Percentiles rank a stretch among this genome's conserved stretches.
These are phyloP conservation scores for Termitomyces heimii DNA, from an alignment of 768 basidiomycete genomes.

Conservation along the genomic window DNA sequence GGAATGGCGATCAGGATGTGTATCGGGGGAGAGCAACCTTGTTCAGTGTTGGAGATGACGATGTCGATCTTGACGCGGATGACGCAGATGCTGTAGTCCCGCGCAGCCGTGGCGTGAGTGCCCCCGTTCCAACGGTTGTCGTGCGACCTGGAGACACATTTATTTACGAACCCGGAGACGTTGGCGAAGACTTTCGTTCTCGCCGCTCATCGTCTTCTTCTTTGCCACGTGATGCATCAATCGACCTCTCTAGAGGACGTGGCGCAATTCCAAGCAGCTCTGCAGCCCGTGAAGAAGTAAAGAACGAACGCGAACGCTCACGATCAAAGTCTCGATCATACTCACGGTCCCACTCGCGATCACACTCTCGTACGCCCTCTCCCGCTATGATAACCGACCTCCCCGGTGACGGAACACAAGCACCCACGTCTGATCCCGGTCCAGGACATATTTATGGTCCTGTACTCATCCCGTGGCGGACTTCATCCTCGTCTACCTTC, in stretches of 20 bases:
- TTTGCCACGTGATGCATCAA: background rate
- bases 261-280: slow-evolving; percentile 4
- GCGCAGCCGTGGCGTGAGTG: slow-evolving; percentile 11
- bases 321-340: slow-evolving; percentile 23
- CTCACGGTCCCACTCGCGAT: slow-evolving; percentile 30
- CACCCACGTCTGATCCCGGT: slow-evolving; percentile 4
- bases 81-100: slow-evolving; percentile 9
- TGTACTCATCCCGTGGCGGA: slow-evolving; percentile 5
- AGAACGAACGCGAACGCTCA: slow-evolving; percentile 8
- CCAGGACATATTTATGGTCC: slow-evolving; percentile 17
- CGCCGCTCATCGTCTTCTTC: slow-evolving; percentile 15
- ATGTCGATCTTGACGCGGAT: slow-evolving; percentile 9
- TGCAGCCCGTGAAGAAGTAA: slow-evolving; percentile 2
- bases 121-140: slow-evolving; percentile 16
- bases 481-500: slow-evolving; percentile 17
- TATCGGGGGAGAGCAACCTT: slow-evolving; percentile 10
- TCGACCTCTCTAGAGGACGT: slow-evolving; percentile 9
- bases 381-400: slow-evolving; percentile 24
- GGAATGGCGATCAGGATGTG: slow-evolving; percentile 15
- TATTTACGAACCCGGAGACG: slow-evolving; percentile 54
- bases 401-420: background rate
- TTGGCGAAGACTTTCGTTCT: slow-evolving; percentile 42
- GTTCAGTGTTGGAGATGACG: slow-evolving; percentile 16
- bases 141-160: slow-evolving; percentile 39
- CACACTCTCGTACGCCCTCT: slow-evolving; percentile 42